Evolutionary conservation across 2,329 filamentous ascomycete species (phyloP).

Genomic region (Pleomassaria siparia): DNA sequence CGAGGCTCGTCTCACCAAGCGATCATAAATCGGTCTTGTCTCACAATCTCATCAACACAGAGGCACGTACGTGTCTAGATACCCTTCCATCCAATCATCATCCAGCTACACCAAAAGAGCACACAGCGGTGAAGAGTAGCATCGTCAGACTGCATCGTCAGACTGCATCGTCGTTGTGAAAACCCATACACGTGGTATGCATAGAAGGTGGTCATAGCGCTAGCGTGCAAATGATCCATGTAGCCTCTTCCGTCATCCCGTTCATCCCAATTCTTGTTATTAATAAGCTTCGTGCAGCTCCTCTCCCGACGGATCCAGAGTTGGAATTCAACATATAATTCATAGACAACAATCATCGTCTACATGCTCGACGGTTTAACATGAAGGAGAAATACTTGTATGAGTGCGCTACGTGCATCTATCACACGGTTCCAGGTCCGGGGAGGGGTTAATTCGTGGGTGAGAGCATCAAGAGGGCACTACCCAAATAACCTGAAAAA

Average conservation of each 20-base stretch:
- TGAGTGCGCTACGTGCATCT: no score
- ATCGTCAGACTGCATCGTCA: neutral
- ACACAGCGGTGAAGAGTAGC: neutral
- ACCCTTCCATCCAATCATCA: neutral
- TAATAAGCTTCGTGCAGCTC: conserved; percentile 1
- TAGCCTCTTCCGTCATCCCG: conserved; percentile 7
- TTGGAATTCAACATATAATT: no score
- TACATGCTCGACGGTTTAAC: no score
- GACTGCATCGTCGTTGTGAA: neutral
- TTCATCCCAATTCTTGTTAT: neutral
- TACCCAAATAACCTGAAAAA: no score
- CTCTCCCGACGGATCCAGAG: neutral
- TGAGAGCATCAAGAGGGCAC: no score
- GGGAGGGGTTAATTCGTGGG: no score
- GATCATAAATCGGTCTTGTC: no score
- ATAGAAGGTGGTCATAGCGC: conserved; percentile 1
- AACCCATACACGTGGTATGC: neutral
- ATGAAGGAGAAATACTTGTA: no score
- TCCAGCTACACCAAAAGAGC: neutral
- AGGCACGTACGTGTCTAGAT: neutral
- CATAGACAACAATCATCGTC: no score
- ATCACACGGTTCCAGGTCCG: no score
- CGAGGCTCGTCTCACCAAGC: no score
- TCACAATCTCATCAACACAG: neutral
- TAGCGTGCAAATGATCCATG: neutral